Conservation (phyloP, 164 flowering plant species). For the Paratinospora sagittata region DNA sequence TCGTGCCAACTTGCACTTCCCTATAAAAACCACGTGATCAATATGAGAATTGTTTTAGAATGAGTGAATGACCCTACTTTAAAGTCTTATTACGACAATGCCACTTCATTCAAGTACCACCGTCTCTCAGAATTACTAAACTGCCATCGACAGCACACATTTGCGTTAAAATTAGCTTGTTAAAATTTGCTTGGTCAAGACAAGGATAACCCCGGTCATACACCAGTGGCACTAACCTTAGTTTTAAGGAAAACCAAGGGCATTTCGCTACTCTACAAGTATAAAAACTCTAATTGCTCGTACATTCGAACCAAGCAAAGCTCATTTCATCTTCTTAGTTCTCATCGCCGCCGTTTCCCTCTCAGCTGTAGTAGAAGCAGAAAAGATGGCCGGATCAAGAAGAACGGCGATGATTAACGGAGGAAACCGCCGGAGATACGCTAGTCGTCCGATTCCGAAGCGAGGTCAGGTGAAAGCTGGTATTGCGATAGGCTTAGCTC, state of each 20-base stretch:
- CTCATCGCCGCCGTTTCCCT: neutral
- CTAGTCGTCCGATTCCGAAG: conserved; percentile 25
- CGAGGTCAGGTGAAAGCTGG: conserved; percentile 24
- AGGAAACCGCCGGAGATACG: neutral
- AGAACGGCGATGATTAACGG: conserved; percentile 12
- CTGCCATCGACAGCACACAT: neutral
- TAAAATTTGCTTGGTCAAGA: neutral
- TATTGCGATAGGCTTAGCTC: conserved; percentile 21
- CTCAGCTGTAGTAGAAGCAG: neutral
- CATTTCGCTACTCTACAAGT: neutral
- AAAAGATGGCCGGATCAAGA: conserved; percentile 8
- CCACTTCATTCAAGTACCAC: neutral
- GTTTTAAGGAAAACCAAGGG: neutral
- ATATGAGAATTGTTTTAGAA: neutral
- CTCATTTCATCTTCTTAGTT: neutral
- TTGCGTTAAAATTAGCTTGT: neutral
- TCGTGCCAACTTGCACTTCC: neutral
- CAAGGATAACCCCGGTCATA: neutral
- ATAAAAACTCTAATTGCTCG: neutral
- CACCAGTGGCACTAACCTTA: neutral
- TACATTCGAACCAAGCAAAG: neutral
- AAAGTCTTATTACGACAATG: too few species aligned
- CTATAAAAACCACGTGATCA: neutral
- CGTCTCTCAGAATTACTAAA: neutral
- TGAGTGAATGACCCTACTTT: too few species aligned